Conservation (phyloP, 164 flowering plant species). For the Aristolochia contorta region DNA sequence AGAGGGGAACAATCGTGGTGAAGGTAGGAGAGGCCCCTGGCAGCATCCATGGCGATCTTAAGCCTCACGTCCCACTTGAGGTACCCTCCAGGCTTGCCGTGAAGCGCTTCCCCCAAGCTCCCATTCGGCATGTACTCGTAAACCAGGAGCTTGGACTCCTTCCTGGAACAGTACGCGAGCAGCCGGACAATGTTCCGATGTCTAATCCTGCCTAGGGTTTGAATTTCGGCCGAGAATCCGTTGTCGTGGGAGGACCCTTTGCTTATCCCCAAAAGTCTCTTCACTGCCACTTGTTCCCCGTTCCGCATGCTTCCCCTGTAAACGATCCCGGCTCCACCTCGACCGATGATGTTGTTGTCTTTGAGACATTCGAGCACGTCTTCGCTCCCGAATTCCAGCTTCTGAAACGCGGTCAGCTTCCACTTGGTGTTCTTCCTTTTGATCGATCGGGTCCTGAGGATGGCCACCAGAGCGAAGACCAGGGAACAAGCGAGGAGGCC, state of each 20-base stretch:
- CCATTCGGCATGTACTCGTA: conserved; percentile 85
- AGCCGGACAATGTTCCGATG: conserved; percentile 65
- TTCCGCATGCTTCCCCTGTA: conserved; percentile 51
- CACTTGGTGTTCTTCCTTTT: conserved; percentile 27
- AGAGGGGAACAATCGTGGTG: conserved; percentile 79
- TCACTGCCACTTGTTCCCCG: conserved; percentile 59
- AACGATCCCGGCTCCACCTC: conserved; percentile 75
- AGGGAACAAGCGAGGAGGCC: conserved; percentile 46
- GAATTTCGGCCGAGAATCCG: conserved; percentile 59
- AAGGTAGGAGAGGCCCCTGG: conserved; percentile 60
- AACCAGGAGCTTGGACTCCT: conserved; percentile 56
- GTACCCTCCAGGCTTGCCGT: conserved; percentile 52
- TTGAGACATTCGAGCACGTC: conserved; percentile 55
- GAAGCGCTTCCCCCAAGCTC: conserved; percentile 64
- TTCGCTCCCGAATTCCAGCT: conserved; percentile 39
- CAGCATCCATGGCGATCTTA: conserved; percentile 63
- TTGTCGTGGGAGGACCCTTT: conserved; percentile 60
- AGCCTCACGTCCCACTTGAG: conserved; percentile 54
- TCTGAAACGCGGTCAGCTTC: conserved; percentile 69
- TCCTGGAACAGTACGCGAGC: conserved; percentile 51
- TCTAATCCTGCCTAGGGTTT: conserved; percentile 50
- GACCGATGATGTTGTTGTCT: conserved; percentile 60
- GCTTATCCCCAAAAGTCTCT: conserved; percentile 41
- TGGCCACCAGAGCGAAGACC: conserved; percentile 34
- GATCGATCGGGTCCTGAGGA: conserved; percentile 32